These are phyloP conservation scores for Zymoseptoria brevis DNA, from an alignment of 2,329 filamentous ascomycete genomes.

Conservation along the genomic window DNA sequence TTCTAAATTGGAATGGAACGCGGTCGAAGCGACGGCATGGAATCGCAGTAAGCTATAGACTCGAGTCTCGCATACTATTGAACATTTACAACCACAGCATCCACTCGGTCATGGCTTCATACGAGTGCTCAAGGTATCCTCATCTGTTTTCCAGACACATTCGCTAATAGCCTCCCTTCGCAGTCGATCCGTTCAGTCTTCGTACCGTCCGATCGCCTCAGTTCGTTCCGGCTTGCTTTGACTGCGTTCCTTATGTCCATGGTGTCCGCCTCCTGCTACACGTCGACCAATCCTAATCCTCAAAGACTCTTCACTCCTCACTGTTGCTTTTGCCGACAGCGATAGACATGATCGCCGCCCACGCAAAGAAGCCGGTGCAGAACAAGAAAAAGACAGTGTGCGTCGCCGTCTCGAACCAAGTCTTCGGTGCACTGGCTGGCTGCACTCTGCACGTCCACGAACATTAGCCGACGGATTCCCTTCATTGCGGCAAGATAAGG, in stretches of 20 bases:
- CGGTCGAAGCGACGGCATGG: neutral
- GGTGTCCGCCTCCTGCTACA: neutral
- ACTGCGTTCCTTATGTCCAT: neutral
- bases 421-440: neutral
- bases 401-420: neutral
- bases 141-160: neutral
- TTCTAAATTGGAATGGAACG: neutral
- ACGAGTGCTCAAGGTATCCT: neutral
- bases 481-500: neutral
- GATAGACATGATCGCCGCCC: neutral
- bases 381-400: neutral
- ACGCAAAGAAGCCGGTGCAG: neutral
- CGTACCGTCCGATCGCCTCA: no score
- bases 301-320: neutral
- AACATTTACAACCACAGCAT: neutral
- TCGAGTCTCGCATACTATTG: neutral
- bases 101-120: no score
- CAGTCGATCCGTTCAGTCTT: neutral
- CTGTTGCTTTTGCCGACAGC: neutral
- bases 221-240: no score
- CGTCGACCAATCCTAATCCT: neutral
- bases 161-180: neutral
- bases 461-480: neutral
- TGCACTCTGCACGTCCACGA: neutral
- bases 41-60: neutral